Percentiles rank a stretch among this genome's conserved stretches.
These are phyloP conservation scores for Dothiorella sarmentorum DNA, from an alignment of 2,329 filamentous ascomycete species.

Conservation along the genomic window DNA sequence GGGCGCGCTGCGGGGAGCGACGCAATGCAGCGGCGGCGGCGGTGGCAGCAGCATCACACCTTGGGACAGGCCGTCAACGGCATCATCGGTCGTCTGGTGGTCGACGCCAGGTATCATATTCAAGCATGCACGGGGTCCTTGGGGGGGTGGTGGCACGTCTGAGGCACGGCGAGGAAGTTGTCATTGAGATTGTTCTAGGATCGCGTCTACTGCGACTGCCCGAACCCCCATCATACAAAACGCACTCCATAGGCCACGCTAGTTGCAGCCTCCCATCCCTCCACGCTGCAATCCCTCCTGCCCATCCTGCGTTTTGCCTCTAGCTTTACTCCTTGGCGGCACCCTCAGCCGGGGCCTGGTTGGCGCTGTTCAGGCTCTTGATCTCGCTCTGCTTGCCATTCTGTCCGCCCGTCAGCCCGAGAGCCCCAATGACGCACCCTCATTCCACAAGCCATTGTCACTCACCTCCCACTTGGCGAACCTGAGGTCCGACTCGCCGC, in stretches of 20 bases:
- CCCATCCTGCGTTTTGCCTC: not conserved
- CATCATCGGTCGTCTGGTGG: conserved; percentile 9
- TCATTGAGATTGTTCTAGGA: conserved; percentile 18
- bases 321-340: conserved; percentile 45
- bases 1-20: conserved; percentile 13
- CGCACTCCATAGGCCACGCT: conserved; percentile 17
- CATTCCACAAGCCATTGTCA: conserved; percentile 29
- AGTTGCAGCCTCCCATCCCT: conserved; percentile 16
- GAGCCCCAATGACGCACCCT: conserved; percentile 22
- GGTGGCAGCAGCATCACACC: conserved; percentile 1
- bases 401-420: conserved; percentile 49
- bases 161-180: conserved; percentile 15
- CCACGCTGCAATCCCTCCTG: conserved; percentile 3
- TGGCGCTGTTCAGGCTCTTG: conserved; percentile 64
- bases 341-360: conserved; percentile 44
- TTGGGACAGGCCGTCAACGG: conserved; percentile 7
- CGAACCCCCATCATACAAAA: conserved; percentile 19
- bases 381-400: conserved; percentile 92
- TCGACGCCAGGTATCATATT: conserved; percentile 16
- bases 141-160: conserved; percentile 13
- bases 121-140: not conserved
- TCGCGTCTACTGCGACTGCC: conserved; percentile 16
- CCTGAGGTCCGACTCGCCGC: conserved; percentile 83
- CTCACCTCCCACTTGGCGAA: conserved; percentile 96
- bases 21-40: not conserved